Base-by-base conservation (phyloP, 2,329 filamentous ascomycete species). In the Colletotrichum lini region DNA sequence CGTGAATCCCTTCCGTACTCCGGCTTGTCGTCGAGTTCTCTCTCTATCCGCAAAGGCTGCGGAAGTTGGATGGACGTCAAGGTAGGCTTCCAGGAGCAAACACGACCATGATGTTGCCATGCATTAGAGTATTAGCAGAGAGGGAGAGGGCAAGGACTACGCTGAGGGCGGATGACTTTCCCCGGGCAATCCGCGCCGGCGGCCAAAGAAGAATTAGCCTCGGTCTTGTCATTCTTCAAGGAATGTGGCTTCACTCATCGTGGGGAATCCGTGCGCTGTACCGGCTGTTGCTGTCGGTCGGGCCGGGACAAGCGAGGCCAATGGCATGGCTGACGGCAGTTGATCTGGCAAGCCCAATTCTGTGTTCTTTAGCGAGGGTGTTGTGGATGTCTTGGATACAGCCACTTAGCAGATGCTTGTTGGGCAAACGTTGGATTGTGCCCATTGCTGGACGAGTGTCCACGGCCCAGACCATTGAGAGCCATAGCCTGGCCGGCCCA, bases 241-340 rank as follows among this genome's bases (percentile, higher is more conserved):
- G 16, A 12, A 30, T 42, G 65, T 44, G 40, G 58, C 59, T 58
- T 45, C 30, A 30, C n/a, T 52, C 69, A 12, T 63, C 40, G 47
- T 26, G 30, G 35, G 13, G 38, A 52, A 16, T 13, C 42, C 18
- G 18, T 52, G 67, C 35, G 30, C 16, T 23, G 13, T 18, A 35
- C 42, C 49, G 35, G 57, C 40, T 18, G 40, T 58, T 59, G 58
- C 16, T 67, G 26, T 26, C 64, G 50, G 50, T 21, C 40, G 50
- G 49, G 44, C 53, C 45, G 47, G 42, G 47, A 47, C 54, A 59
- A n/a, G 61, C 54, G 26, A 65, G 15, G 13, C 4, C 42, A 26
- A 15, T 44, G 40, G 23, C 16, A 42, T 30, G 35, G 60, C 23
- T 47, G n/a, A 10, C 38, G 30, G 23, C 42, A 47, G 23, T n/a